Evolutionary conservation across 2,329 filamentous ascomycete species (phyloP).

Genomic region (Exophiala lecanii-corni): DNA sequence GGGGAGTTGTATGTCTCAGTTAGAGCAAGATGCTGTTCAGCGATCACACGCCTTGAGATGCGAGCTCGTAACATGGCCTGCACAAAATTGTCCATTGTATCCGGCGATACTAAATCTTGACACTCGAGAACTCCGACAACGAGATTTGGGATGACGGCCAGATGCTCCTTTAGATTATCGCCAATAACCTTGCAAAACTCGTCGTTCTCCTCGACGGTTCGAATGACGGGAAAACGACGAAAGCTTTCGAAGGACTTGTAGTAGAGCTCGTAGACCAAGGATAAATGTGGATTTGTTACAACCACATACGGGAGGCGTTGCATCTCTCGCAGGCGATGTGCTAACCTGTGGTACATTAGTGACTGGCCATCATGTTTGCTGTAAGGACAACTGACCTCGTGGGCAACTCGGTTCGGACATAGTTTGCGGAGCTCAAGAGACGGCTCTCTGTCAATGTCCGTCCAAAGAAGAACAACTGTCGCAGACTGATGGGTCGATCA

Average conservation of each 20-base stretch:
- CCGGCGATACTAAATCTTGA: slow-evolving; percentile 71
- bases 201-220: slow-evolving; percentile 84
- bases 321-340: slow-evolving; percentile 94
- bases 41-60: slow-evolving; percentile 93
- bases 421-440: slow-evolving; percentile 91
- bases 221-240: slow-evolving; percentile 76
- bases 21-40: slow-evolving; percentile 91
- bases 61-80: slow-evolving; percentile 85
- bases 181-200: slow-evolving; percentile 74
- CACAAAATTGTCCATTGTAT: slow-evolving; percentile 89
- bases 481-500: slow-evolving; percentile 89
- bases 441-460: slow-evolving; percentile 85
- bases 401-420: slow-evolving; percentile 90
- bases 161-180: slow-evolving; percentile 75
- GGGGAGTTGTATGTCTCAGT: slow-evolving; percentile 90
- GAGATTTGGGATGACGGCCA: slow-evolving; percentile 88
- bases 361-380: not conserved
- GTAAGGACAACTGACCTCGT: slow-evolving; percentile 66
- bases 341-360: slow-evolving; percentile 58
- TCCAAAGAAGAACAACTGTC: slow-evolving; percentile 95
- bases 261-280: slow-evolving; percentile 93
- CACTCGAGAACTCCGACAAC: slow-evolving; percentile 94
- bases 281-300: slow-evolving; percentile 90
- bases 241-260: slow-evolving; percentile 94
- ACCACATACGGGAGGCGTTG: slow-evolving; percentile 94